Evolutionary conservation across 176 grass and related monocot species (phyloP).

Genomic region (Thinopyrum elongatum): DNA sequence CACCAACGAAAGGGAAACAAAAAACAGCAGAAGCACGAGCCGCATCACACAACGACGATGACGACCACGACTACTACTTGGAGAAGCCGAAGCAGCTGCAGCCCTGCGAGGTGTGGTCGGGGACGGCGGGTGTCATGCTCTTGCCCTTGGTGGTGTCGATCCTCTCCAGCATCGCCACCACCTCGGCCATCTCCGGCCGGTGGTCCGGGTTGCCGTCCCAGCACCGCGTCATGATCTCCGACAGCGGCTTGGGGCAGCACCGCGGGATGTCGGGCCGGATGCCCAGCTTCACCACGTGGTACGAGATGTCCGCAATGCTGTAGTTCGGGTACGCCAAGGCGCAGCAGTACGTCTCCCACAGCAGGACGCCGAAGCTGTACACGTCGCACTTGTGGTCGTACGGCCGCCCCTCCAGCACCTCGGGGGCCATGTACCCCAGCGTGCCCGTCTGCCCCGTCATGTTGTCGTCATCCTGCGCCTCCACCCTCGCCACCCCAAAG

Average conservation of each 20-base stretch:
- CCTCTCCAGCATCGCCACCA: slow-evolving; percentile 73
- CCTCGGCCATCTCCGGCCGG: slow-evolving; percentile 77
- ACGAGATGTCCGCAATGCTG: slow-evolving; percentile 66
- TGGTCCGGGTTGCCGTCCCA: slow-evolving; percentile 76
- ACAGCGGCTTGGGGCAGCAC: slow-evolving; percentile 59
- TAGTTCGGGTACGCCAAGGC: slow-evolving; percentile 75
- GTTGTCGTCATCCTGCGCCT: slow-evolving; percentile 54
- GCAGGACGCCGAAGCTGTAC: slow-evolving; percentile 81
- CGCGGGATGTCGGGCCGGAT: slow-evolving; percentile 75
- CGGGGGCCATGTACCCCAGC: slow-evolving; percentile 82
- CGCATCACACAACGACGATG: neutral
- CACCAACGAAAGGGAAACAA: neutral
- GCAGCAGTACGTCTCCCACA: slow-evolving; percentile 97
- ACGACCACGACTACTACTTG: neutral
- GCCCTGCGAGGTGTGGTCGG: slow-evolving; percentile 18
- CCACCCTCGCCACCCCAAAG: slow-evolving; percentile 86
- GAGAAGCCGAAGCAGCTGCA: slow-evolving; percentile 56
- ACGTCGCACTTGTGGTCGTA: slow-evolving; percentile 93
- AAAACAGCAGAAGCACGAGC: neutral
- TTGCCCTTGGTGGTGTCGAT: slow-evolving; percentile 52
- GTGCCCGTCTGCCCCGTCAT: slow-evolving; percentile 94
- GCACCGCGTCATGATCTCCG: slow-evolving; percentile 69
- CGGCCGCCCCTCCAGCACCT: slow-evolving; percentile 79
- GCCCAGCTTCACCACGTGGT: slow-evolving; percentile 75
- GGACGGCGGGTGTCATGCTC: slow-evolving; percentile 50